Percentiles rank a stretch among this genome's conserved stretches.
Evolutionary conservation across 2,329 filamentous ascomycete species (phyloP).

Genomic region (Alternaria brassicae): DNA sequence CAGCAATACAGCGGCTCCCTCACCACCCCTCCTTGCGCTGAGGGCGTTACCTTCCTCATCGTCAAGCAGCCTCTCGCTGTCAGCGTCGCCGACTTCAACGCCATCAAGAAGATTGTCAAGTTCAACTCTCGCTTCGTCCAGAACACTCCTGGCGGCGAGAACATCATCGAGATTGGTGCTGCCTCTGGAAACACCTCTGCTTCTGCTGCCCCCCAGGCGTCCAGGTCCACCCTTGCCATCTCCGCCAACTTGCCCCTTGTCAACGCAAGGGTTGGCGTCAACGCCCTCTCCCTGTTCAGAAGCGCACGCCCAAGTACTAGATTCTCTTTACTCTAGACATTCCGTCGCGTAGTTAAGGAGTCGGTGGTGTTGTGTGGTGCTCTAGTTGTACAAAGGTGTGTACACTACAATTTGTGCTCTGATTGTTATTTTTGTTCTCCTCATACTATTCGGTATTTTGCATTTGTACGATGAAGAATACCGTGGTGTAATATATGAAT

Average conservation of each 20-base stretch:
- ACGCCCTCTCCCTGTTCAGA: background rate
- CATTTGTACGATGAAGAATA: too few species aligned
- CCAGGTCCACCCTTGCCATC: background rate
- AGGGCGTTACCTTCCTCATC: constrained; percentile 63
- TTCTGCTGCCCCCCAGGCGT: constrained; percentile 1
- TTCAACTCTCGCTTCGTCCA: constrained; percentile 66
- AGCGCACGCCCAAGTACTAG: background rate
- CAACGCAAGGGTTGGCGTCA: background rate
- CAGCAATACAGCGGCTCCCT: constrained; percentile 65
- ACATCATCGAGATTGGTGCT: constrained; percentile 48
- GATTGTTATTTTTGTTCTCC: too few species aligned
- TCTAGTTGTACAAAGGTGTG: background rate
- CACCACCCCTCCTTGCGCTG: constrained; percentile 68
- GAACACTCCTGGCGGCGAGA: constrained; percentile 56
- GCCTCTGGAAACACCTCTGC: constrained; percentile 10
- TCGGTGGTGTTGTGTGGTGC: background rate
- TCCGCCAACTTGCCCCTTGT: background rate
- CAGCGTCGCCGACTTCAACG: constrained; percentile 58
- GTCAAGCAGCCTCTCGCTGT: constrained; percentile 58
- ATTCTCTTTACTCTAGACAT: background rate
- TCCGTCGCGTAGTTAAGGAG: background rate
- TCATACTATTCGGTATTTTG: too few species aligned
- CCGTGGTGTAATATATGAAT: too few species aligned
- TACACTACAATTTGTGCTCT: background rate
- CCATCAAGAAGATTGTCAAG: constrained; percentile 60